Evolutionary conservation across 176 grass and related monocot species (phyloP), one percentile per base, ranked within the genome.

Genomic region (Juncus inflexus): DNA sequence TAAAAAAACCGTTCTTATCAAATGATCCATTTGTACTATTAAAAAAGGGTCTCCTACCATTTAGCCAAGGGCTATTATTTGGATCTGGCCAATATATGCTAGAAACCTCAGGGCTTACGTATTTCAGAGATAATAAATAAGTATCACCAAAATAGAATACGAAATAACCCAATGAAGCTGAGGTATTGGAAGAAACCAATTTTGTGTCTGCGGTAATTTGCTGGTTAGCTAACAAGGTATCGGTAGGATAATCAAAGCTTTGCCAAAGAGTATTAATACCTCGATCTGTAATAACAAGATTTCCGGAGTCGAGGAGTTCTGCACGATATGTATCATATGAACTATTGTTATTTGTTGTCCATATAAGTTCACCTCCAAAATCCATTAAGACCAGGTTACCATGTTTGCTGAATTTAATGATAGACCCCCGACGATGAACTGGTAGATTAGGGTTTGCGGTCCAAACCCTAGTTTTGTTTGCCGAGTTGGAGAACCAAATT

Each of bases 401-500:
- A 2, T 57, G 57, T 75, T 78, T 81, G 45, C 40, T 50, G 35
- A 89, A 42, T 35, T 74, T 69, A 42, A 89, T 2, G 1, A 4
- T 12, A 2, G 81, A 74, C 12, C 64, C 13, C 45, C 13, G 68
- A 15, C 57, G 77, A 36, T 81, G 62, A 28, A 84, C 77, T 0
- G 77, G 81, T 38, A 12, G 67, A 14, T 56, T 63, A 1, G 37
- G 63, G 68, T 84, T 89, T 0, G 74, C 81, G 0, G 55, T 84
- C 86, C 86, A 89, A 45, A 84, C 58, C 0, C 74, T 39, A 9
- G 81, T 88, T 35, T 64, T 75, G 40, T 66, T 0, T 3, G 28
- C 64, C 0, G 81, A 50, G 4, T 59, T 71, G 37, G 69, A 28
- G 35, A 84, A 89, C 86, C 86, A 89, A 35, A 89, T 72, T n/a